These are phyloP conservation scores for Apiospora marii DNA, from an alignment of 2,329 filamentous ascomycete genomes.

Conservation along the genomic window DNA sequence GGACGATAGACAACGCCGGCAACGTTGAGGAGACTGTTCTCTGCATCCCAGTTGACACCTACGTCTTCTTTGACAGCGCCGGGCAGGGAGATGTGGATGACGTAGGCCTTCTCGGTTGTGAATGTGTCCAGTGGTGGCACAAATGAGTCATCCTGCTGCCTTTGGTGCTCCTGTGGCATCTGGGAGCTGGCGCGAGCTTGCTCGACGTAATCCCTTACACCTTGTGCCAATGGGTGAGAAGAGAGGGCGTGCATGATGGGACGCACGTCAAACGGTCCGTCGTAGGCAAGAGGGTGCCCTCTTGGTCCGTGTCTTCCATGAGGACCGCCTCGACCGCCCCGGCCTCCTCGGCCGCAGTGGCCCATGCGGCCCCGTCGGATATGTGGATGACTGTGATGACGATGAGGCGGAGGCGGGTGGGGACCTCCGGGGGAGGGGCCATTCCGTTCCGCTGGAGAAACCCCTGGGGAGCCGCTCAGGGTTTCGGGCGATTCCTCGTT, in stretches of 20 bases:
- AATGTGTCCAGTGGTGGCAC: constrained; percentile 78
- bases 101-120: constrained; percentile 68
- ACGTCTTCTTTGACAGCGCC: constrained; percentile 83
- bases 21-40: constrained; percentile 70
- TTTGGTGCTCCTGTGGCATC: constrained; percentile 24
- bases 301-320: constrained; percentile 33
- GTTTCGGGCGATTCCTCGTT: constrained; percentile 47
- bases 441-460: background rate
- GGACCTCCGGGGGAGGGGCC: constrained; percentile 22
- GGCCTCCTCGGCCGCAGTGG: constrained; percentile 31
- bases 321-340: constrained; percentile 32
- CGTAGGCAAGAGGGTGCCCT: constrained; percentile 34
- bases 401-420: constrained; percentile 29
- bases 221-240: constrained; percentile 52
- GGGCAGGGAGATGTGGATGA: constrained; percentile 79
- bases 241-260: constrained; percentile 50
- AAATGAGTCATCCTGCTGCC: constrained; percentile 53
- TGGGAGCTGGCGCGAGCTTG: constrained; percentile 34
- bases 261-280: constrained; percentile 47
- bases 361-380: constrained; percentile 27
- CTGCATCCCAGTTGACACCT: constrained; percentile 77
- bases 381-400: constrained; percentile 34
- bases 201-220: constrained; percentile 49
- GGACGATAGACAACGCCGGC: constrained; percentile 78
- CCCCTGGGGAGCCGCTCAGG: constrained; percentile 32